phyloP scores from a whole-genome alignment of 495 filamentous ascomycete genomes.

The Saxophila tyrrhenica region DNA sequence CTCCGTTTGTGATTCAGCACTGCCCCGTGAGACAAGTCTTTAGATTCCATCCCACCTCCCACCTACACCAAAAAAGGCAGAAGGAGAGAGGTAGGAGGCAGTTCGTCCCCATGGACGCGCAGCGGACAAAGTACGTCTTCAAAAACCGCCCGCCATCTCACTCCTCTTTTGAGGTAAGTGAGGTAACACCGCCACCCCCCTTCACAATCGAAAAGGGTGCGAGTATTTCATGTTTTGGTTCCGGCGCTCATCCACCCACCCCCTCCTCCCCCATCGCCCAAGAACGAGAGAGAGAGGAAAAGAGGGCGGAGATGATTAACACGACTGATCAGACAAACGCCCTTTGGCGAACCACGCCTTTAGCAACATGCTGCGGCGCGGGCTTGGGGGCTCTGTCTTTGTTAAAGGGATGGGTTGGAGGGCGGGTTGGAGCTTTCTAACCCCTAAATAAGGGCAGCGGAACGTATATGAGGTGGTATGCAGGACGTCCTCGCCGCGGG shows the following conservation, averaged over 20 bases:
- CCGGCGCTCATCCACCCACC: slow-evolving; percentile 29
- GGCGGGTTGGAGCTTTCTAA: slow-evolving; percentile 17
- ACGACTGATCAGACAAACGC: slow-evolving; percentile 28
- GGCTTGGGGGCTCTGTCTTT: slow-evolving; percentile 19
- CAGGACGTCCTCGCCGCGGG: slow-evolving; percentile 28
- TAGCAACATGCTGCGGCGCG: slow-evolving; percentile 16
- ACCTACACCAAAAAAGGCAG: too few species aligned
- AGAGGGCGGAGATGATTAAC: slow-evolving; percentile 28
- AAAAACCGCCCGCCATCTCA: slow-evolving; percentile 30
- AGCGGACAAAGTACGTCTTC: slow-evolving; percentile 35
- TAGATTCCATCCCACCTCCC: slow-evolving; percentile 24
- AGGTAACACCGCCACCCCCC: slow-evolving; percentile 7
- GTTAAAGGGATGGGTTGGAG: slow-evolving; percentile 22
- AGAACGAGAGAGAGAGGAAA: not conserved
- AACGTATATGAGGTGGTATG: slow-evolving; percentile 25
- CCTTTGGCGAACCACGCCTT: slow-evolving; percentile 15
- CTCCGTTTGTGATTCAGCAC: slow-evolving; percentile 16
- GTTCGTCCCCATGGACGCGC: not conserved
- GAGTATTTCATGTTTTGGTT: slow-evolving; percentile 12
- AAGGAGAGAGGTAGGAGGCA: slow-evolving; percentile 11
- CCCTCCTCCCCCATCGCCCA: too few species aligned
- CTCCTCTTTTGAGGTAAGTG: too few species aligned
- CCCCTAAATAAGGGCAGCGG: slow-evolving; percentile 7
- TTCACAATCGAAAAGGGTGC: not conserved
- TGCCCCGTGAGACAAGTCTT: slow-evolving; percentile 33